Evolutionary conservation across 371 early-diverging fungal species (phyloP), one percentile per base, ranked within the genome.

Genomic region (Coemansia sp.): DNA sequence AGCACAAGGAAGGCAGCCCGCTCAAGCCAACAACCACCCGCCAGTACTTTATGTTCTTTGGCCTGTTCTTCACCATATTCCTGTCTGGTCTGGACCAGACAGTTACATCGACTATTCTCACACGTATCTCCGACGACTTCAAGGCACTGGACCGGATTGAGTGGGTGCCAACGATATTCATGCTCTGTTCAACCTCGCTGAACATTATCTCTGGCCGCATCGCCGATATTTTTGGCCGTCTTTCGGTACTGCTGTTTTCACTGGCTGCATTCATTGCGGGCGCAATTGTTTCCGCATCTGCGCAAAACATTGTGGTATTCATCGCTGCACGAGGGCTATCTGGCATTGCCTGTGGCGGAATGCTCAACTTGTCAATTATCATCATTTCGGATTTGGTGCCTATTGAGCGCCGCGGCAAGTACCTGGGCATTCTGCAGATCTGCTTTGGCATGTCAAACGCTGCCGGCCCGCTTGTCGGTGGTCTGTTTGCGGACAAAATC

Each of bases 161-260:
- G 50, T 92, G 90, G 92, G 84, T 92, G 48, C 88, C 85, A 14
- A 88, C 87, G 4, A 73, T 88, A 9, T 91, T 90, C 63, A 75
- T 93, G 80, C 77, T 93, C 60, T 89, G 90, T 61, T 82, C 81
- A 26, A 90, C 91, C 6, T 84, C 87, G 14, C 75, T 89, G 59
- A 90, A 90, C 57, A 90, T 93, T 16, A 69, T 74, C 5, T 70
- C 71, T 9, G 75, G 75, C 6, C 71, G 75, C 26, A 50, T 74
- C 4, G 70, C 75, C 16, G 75, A 74, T 16, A 50, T 66, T 31
- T 70, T 74, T 45, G 75, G 71, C 8, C 65, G 75, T 4, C 41
- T 57, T 20, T 49, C 63, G 14, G 73, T 75, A 57, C 64, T 71
- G 31, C 31, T 72, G 50, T 72, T 67, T 11, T 62, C 71, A 35